These are phyloP conservation scores for Ormosia semicastrata DNA, from an alignment of 306 rosid species.

Conservation along the genomic window DNA sequence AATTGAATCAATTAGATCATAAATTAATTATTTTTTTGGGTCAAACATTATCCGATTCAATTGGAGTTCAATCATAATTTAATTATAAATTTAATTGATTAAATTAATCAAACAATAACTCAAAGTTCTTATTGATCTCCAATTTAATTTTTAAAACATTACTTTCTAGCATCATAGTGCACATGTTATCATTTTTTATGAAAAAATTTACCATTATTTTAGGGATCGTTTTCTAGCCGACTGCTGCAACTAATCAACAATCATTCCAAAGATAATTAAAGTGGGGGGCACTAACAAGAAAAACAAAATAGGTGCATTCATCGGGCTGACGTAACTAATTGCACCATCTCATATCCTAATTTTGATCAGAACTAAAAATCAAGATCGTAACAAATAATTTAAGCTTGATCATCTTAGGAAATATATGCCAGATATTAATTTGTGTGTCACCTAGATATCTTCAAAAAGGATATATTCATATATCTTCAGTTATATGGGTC, in stretches of 20 bases:
- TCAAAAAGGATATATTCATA: not conserved
- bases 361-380: not conserved
- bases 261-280: not conserved
- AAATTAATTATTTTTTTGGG: no score
- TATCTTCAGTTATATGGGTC: not conserved
- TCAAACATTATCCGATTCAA: no score
- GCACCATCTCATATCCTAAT: slow-evolving; percentile 1
- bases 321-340: slow-evolving; percentile 38
- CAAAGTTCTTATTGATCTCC: no score
- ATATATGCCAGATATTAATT: not conserved
- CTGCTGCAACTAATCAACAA: not conserved
- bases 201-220: slow-evolving; percentile 2
- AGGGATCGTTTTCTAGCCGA: not conserved
- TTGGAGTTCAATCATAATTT: no score
- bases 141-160: no score
- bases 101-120: no score
- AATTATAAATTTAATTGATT: no score
- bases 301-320: not conserved
- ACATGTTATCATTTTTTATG: not conserved
- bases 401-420: not conserved
- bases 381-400: not conserved
- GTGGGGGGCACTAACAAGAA: not conserved
- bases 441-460: not conserved
- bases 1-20: no score
- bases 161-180: not conserved